Evolutionary conservation across 2,329 filamentous ascomycete species (phyloP).

Genomic region (Escovopsis sp.): DNA sequence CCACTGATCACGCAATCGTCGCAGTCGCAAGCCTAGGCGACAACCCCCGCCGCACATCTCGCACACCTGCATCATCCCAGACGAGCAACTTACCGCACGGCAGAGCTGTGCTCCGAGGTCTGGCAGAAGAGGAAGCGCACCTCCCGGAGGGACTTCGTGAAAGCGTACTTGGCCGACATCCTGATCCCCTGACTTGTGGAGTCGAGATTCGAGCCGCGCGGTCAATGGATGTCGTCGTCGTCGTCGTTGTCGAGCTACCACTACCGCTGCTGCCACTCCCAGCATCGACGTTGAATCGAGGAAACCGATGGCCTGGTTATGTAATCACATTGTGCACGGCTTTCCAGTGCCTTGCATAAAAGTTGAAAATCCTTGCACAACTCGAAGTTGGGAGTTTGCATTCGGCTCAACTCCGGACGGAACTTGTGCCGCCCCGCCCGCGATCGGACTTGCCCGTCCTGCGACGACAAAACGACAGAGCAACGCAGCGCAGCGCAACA

Average conservation of each 20-base stretch:
- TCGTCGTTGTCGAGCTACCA: neutral
- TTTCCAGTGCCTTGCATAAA: neutral
- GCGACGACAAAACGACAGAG: no score
- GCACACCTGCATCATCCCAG: no score
- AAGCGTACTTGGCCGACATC: conserved; percentile 91
- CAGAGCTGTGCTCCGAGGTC: conserved; percentile 77
- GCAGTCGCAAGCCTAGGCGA: no score
- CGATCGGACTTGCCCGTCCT: no score
- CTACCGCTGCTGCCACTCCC: neutral
- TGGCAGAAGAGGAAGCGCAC: conserved; percentile 96
- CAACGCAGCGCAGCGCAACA: no score
- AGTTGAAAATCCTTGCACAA: no score
- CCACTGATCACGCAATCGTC: no score
- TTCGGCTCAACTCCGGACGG: no score
- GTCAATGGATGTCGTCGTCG: conserved; percentile 1
- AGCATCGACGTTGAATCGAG: no score
- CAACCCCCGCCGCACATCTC: no score
- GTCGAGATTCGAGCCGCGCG: neutral
- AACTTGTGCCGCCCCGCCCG: no score
- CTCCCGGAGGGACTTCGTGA: conserved; percentile 79
- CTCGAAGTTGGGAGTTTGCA: no score
- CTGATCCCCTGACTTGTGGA: conserved; percentile 11
- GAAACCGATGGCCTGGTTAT: neutral
- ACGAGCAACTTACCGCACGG: conserved; percentile 52
- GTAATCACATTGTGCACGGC: neutral